Evolutionary conservation across 1,284 basidiomycete genomes (phyloP).

Genomic region (Heliocybe sulcata): DNA sequence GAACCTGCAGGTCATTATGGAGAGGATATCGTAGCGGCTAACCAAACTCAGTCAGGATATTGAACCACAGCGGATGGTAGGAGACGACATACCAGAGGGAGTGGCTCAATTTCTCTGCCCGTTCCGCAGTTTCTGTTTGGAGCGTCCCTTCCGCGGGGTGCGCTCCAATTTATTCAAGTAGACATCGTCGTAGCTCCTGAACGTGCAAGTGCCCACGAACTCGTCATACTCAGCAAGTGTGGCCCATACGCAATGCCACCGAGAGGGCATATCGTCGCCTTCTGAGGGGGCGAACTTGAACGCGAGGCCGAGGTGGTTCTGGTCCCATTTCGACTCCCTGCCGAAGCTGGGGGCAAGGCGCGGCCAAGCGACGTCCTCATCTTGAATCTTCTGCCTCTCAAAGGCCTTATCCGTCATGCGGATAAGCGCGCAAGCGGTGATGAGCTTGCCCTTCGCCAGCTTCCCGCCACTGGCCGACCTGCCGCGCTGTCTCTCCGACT

Average conservation of each 20-base stretch:
- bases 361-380: slow-evolving; percentile 10
- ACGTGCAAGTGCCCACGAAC: slow-evolving; percentile 32
- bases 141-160: not conserved
- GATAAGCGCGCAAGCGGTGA: slow-evolving; percentile 46
- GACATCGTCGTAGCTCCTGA: slow-evolving; percentile 58
- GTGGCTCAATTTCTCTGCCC: not conserved
- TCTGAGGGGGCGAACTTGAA: slow-evolving; percentile 35
- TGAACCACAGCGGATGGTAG: not conserved
- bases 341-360: not conserved
- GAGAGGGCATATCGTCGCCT: slow-evolving; percentile 24
- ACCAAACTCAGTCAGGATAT: not conserved
- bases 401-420: slow-evolving; percentile 53
- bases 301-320: slow-evolving; percentile 44
- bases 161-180: slow-evolving; percentile 18
- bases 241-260: slow-evolving; percentile 62
- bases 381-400: slow-evolving; percentile 21
- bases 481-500: slow-evolving; percentile 21
- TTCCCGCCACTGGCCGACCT: not conserved
- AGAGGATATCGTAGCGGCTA: not conserved
- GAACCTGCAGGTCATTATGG: not conserved
- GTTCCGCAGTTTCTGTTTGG: slow-evolving; percentile 5
- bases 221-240: slow-evolving; percentile 43
- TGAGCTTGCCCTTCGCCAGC: slow-evolving; percentile 20
- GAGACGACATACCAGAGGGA: not conserved
- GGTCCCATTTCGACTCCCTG: slow-evolving; percentile 38